Evolutionary conservation across 768 basidiomycete genomes (phyloP).

Genomic region (Collybia sordida): DNA sequence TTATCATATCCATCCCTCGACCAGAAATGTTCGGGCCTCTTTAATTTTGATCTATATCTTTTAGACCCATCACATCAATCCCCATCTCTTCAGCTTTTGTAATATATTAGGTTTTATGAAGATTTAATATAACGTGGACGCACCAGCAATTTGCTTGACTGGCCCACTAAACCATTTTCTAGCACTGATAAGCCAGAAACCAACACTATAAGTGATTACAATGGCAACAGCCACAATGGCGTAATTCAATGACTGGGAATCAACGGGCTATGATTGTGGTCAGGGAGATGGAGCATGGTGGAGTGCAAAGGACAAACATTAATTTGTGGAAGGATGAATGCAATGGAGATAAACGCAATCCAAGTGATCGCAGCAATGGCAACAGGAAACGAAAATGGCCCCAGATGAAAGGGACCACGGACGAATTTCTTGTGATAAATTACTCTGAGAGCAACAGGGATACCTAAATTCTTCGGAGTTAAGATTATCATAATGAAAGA

Average conservation of each 20-base stretch:
- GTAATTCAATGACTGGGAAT: conserved; percentile 74
- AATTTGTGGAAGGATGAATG: conserved; percentile 69
- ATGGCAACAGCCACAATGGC: conserved; percentile 75
- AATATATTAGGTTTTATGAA: not conserved
- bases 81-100: conserved; percentile 47
- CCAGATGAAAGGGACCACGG: conserved; percentile 73
- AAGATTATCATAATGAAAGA: not conserved
- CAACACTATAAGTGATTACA: conserved; percentile 61
- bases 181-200: conserved; percentile 71
- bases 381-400: conserved; percentile 59
- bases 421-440: conserved; percentile 58
- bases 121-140: conserved; percentile 10
- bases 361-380: conserved; percentile 58
- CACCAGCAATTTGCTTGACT: conserved; percentile 61
- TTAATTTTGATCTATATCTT: no score
- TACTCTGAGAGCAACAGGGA: conserved; percentile 70
- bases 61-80: conserved; percentile 32
- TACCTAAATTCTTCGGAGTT: conserved; percentile 31
- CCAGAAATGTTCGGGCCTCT: no score
- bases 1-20: no score
- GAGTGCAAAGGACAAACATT: conserved; percentile 39
- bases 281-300: not conserved
- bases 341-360: conserved; percentile 73
- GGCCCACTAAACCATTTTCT: conserved; percentile 75
- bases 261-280: conserved; percentile 50